Percentiles rank a stretch among this genome's conserved stretches.
phyloP scores from a whole-genome alignment of 2,329 filamentous ascomycete species.

The Aotearoamyces nothofagi region DNA sequence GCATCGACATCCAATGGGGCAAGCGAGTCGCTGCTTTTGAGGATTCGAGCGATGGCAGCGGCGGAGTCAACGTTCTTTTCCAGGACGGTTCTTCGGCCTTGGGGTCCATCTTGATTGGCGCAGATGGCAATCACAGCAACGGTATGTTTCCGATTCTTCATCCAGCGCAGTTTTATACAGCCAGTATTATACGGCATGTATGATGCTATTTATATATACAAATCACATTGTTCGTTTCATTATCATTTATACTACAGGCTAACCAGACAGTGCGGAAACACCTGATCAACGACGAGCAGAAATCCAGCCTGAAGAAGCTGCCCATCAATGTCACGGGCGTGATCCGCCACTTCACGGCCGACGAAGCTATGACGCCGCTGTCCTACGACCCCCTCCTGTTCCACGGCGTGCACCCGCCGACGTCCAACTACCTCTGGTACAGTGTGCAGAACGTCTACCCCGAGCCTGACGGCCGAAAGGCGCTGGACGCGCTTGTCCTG shows the following conservation, averaged over 20 bases:
- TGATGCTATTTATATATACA: no score
- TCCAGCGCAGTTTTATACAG: no score
- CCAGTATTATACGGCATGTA: no score
- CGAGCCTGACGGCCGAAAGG: conserved; percentile 21
- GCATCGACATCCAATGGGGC: conserved; percentile 28
- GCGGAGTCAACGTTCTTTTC: conserved; percentile 10
- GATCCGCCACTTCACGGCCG: conserved; percentile 22
- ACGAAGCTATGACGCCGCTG: conserved; percentile 24
- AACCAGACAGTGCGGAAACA: conserved; percentile 18
- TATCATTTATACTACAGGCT: no score
- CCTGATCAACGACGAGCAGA: conserved; percentile 18
- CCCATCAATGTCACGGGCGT: conserved; percentile 24
- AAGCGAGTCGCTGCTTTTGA: conserved; percentile 27
- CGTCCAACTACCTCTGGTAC: conserved; percentile 34
- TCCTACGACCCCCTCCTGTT: conserved; percentile 37
- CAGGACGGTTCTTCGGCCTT: conserved; percentile 18
- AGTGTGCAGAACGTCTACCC: conserved; percentile 21
- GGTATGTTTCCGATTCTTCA: no score
- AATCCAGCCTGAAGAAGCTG: conserved; percentile 20
- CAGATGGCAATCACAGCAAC: conserved; percentile 25
- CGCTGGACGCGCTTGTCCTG: conserved; percentile 28
- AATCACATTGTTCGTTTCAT: no score
- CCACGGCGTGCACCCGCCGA: conserved; percentile 34
- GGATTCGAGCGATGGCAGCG: conserved; percentile 3
- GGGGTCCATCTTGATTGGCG: conserved; percentile 23